Percentiles rank a stretch among this genome's conserved stretches.
These are phyloP conservation scores for Lepiota brunneoincarnata DNA, from an alignment of 768 basidiomycete species.

Conservation along the genomic window DNA sequence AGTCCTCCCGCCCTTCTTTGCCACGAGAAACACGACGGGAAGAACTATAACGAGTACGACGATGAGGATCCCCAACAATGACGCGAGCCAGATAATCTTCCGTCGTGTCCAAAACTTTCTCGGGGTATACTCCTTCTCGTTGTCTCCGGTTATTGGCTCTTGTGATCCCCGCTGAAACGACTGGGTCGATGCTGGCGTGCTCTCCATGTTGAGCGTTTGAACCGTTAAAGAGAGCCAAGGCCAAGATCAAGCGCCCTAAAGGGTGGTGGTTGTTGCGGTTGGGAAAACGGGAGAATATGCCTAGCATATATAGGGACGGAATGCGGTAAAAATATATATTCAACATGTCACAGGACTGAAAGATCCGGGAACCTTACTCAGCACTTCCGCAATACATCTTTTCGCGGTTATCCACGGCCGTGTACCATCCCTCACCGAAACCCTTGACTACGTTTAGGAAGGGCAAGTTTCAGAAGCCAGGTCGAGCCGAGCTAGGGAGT, in stretches of 20 bases:
- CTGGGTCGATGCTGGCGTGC: background rate
- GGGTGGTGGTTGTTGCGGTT: too few relatives aligned
- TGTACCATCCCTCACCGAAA: too few relatives aligned
- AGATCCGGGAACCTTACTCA: too few relatives aligned
- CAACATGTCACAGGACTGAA: too few relatives aligned
- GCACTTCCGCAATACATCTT: too few relatives aligned
- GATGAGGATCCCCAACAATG: slow-evolving; percentile 18
- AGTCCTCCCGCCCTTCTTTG: slow-evolving; percentile 20
- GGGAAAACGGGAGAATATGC: background rate
- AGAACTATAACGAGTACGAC: slow-evolving; percentile 29
- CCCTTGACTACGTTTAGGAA: too few relatives aligned
- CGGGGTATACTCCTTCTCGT: slow-evolving; percentile 11
- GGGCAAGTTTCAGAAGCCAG: too few relatives aligned
- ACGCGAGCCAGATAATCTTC: slow-evolving; percentile 15
- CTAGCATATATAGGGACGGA: background rate
- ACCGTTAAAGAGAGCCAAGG: background rate
- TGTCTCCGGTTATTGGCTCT: background rate
- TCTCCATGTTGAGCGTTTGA: slow-evolving; percentile 1
- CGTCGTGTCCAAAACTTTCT: slow-evolving; percentile 10
- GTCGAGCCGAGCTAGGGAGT: too few relatives aligned
- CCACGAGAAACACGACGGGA: slow-evolving; percentile 31
- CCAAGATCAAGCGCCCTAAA: background rate
- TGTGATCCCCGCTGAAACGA: background rate
- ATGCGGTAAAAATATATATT: too few relatives aligned
- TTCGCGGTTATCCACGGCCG: too few relatives aligned